Evolutionary conservation across 345 rosid species (phyloP).

Genomic region (Citrus mangshanensis): DNA sequence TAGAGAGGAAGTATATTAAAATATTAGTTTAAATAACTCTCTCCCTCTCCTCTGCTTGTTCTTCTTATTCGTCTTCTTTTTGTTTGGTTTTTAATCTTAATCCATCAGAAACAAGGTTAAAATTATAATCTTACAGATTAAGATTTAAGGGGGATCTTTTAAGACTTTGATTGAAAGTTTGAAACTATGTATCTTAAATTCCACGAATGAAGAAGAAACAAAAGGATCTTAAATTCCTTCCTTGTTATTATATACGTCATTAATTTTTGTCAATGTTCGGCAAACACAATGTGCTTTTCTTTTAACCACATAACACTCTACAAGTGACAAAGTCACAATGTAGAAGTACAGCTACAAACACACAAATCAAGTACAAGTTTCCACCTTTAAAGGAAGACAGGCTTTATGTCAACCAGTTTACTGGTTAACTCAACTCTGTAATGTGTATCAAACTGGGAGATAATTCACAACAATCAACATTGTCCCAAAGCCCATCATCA

Average conservation of each 20-base stretch:
- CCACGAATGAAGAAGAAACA: neutral
- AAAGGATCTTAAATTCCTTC: neutral
- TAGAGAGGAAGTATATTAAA: too few relatives aligned
- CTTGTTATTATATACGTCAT: too few relatives aligned
- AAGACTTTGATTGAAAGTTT: too few relatives aligned
- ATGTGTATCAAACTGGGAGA: neutral
- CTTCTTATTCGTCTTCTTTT: too few relatives aligned
- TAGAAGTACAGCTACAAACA: neutral
- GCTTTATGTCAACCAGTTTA: neutral
- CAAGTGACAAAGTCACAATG: neutral
- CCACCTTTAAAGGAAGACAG: neutral
- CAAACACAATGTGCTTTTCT: neutral
- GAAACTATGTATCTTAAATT: too few relatives aligned
- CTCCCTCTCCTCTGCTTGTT: too few relatives aligned
- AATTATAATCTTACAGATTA: too few relatives aligned
- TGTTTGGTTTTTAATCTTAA: too few relatives aligned
- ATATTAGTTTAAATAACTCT: too few relatives aligned
- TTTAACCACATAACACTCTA: neutral
- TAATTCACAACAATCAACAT: neutral
- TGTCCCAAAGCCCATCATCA: neutral
- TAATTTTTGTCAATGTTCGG: neutral
- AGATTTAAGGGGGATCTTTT: too few relatives aligned
- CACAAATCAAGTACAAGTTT: neutral
- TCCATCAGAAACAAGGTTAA: too few relatives aligned
- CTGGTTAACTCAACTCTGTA: neutral